A percentile compares a stretch with the other conserved stretches of the same genome.
These are phyloP conservation scores for Zopfia rhizophila DNA, from an alignment of 2,329 filamentous ascomycete genomes.

Conservation along the genomic window DNA sequence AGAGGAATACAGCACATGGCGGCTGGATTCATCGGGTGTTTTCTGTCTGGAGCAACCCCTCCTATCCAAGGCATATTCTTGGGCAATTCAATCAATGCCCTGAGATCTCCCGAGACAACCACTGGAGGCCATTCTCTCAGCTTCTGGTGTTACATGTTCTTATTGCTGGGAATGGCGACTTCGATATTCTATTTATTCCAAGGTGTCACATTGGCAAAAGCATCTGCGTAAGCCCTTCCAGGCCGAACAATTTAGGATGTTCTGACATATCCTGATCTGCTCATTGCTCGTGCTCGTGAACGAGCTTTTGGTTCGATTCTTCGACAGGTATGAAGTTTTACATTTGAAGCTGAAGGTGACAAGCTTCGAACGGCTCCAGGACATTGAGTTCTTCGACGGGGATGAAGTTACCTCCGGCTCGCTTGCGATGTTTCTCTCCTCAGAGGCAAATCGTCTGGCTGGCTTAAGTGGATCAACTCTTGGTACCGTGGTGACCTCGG, in stretches of 20 bases:
- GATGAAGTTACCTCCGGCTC: conserved; percentile 92
- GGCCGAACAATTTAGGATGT: conserved; percentile 53
- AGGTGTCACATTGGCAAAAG: conserved; percentile 67
- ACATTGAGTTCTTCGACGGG: conserved; percentile 90
- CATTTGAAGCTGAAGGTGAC: neutral
- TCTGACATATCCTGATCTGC: conserved; percentile 79
- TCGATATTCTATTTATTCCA: conserved; percentile 41
- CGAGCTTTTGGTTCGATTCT: conserved; percentile 87
- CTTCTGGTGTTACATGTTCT: conserved; percentile 50
- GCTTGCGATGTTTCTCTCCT: conserved; percentile 72
- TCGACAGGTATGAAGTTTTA: conserved; percentile 56
- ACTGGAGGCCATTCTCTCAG: conserved; percentile 74
- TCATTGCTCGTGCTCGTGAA: conserved; percentile 85
- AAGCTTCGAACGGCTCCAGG: too few relatives aligned
- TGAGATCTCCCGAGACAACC: conserved; percentile 69
- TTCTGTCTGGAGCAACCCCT: conserved; percentile 48
- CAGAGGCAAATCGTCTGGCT: conserved; percentile 89
- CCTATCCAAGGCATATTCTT: conserved; percentile 75
- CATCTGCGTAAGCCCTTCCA: conserved; percentile 40
- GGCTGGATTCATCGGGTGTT: conserved; percentile 53
- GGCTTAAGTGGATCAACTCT: conserved; percentile 89
- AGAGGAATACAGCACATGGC: conserved; percentile 54
- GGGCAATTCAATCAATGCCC: conserved; percentile 82
- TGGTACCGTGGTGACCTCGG: conserved; percentile 83
- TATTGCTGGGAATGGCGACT: conserved; percentile 43